Evolutionary conservation across 2,329 filamentous ascomycete genomes (phyloP), one percentile per base, ranked within the genome.

Genomic region (Sporothrix variecibatus): DNA sequence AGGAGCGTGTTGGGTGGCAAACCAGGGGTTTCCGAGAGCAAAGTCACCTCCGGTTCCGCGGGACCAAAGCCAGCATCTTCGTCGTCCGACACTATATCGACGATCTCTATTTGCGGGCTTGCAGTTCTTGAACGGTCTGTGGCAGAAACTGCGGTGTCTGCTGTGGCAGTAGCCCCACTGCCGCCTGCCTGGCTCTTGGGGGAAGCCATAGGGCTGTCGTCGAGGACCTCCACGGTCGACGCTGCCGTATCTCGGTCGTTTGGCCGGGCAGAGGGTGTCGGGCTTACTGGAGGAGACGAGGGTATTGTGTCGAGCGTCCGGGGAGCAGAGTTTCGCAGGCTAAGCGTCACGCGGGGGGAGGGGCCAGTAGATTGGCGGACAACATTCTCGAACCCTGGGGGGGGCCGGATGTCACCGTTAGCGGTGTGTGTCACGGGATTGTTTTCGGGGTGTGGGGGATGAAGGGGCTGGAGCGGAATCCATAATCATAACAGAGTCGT

Each of bases 321-420:
- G 49, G 79, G 82, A 75, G 80, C 51, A 0, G 72, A 78, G 77
- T 86, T 86, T 74, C 89, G 87, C 70, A 91, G 81, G 78, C 90
- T 91, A 73, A 91, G 86, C 17, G 89, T 91, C 68, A 91, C 87
- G 78, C 60, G 72, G 2, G 71, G 51, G 2, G 74, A 70, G 7
- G 74, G 31, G 23, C 58, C 40, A 11, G 38, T 34, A 2, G 74
- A 26, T 5, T 43, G 60, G n/a, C 8, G 17, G 34, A 26, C 11
- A 65, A 26, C 8, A 43, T 31, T 6, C 65, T 58, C 26, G 26
- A 34, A 15, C 28, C 62, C 23, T 23, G 58, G 38, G 3, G 28
- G 15, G 40, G 64, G 62, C 28, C 58, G 70, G 28, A 43, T 11
- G 31, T 17, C 31, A 20, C 20, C 15, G 58, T 6, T 34, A 8